Percentiles rank a stretch among this genome's conserved stretches.
These are phyloP conservation scores for Hirsutella rhossiliensis DNA, from an alignment of 2,329 filamentous ascomycete genomes.

Conservation along the genomic window DNA sequence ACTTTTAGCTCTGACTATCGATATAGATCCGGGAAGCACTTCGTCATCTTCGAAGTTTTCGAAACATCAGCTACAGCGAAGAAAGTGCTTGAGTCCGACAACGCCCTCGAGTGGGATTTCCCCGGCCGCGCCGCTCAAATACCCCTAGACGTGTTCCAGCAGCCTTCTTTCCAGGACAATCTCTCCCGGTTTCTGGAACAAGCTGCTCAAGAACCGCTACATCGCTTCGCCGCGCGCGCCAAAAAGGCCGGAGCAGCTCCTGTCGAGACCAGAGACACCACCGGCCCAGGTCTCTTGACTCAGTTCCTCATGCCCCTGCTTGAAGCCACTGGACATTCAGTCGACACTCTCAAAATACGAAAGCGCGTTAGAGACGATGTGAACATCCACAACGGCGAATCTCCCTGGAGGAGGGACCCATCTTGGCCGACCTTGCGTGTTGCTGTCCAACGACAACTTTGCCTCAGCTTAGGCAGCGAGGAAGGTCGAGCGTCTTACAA, in stretches of 20 bases:
- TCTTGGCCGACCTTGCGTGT: slow-evolving; percentile 53
- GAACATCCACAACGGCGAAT: slow-evolving; percentile 28
- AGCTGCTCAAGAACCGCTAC: slow-evolving; percentile 39
- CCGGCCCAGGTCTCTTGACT: slow-evolving; percentile 43
- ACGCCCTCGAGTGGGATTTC: slow-evolving; percentile 47
- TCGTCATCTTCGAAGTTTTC: slow-evolving; percentile 40
- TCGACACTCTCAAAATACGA: slow-evolving; percentile 24
- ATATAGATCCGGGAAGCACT: slow-evolving; percentile 4
- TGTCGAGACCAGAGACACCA: slow-evolving; percentile 44
- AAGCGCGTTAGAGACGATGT: slow-evolving; percentile 57
- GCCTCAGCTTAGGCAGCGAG: slow-evolving; percentile 21
- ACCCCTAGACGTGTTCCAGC: slow-evolving; percentile 16
- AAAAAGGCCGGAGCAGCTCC: slow-evolving; percentile 36
- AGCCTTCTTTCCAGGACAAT: slow-evolving; percentile 28
- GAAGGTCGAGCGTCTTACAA: slow-evolving; percentile 36
- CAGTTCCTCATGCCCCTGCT: slow-evolving; percentile 49
- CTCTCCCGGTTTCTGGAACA: slow-evolving; percentile 43
- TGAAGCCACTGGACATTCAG: slow-evolving; percentile 34
- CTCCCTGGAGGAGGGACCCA: slow-evolving; percentile 50
- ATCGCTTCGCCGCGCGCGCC: slow-evolving; percentile 36
- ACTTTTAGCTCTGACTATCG: not conserved
- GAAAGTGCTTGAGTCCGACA: slow-evolving; percentile 35
- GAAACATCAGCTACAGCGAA: slow-evolving; percentile 42
- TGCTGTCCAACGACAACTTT: slow-evolving; percentile 38
- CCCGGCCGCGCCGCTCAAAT: slow-evolving; percentile 40